phyloP scores from a whole-genome alignment of 805 yeast species.

The Metschnikowia bowlesiae region DNA sequence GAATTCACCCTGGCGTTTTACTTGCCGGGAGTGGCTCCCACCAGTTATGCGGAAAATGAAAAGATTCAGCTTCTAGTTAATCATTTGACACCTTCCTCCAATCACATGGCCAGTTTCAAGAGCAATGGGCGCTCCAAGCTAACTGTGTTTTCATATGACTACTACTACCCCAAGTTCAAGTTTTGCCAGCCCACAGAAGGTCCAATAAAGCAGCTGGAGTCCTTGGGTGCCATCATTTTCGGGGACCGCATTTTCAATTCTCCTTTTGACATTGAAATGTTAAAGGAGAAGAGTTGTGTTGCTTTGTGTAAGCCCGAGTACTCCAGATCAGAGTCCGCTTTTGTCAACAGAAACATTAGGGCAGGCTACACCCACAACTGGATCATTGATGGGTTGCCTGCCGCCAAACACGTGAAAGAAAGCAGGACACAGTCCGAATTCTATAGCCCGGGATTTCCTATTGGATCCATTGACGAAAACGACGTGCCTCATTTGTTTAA shows the following conservation, averaged over 20 bases:
- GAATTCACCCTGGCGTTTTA: conserved; percentile 56
- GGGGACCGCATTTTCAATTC: conserved; percentile 95
- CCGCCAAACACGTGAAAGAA: conserved; percentile 62
- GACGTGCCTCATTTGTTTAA: conserved; percentile 63
- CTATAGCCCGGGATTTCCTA: conserved; percentile 76
- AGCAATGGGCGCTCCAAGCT: conserved; percentile 42
- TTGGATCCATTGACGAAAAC: conserved; percentile 63
- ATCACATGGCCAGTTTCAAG: conserved; percentile 25
- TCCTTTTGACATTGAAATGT: conserved; percentile 79
- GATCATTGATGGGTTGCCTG: conserved; percentile 94
- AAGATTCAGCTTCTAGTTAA: conserved; percentile 76
- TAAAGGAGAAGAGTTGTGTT: conserved; percentile 64
- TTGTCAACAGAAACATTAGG: conserved; percentile 72
- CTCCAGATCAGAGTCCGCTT: conserved; percentile 61
- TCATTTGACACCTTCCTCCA: conserved; percentile 78
- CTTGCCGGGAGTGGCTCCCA: conserved; percentile 95
- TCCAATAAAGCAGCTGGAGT: conserved; percentile 71
- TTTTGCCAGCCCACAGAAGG: conserved; percentile 77
- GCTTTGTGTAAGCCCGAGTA: conserved; percentile 60
- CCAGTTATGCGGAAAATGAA: conserved; percentile 74
- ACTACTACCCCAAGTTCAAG: conserved; percentile 78
- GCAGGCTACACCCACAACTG: conserved; percentile 88
- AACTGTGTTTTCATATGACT: conserved; percentile 69
- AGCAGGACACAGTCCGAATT: conserved; percentile 54
- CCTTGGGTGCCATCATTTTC: conserved; percentile 86